Conservation (phyloP, 371 early-diverging fungal species). For the Dinochytrium kinnereticum region DNA sequence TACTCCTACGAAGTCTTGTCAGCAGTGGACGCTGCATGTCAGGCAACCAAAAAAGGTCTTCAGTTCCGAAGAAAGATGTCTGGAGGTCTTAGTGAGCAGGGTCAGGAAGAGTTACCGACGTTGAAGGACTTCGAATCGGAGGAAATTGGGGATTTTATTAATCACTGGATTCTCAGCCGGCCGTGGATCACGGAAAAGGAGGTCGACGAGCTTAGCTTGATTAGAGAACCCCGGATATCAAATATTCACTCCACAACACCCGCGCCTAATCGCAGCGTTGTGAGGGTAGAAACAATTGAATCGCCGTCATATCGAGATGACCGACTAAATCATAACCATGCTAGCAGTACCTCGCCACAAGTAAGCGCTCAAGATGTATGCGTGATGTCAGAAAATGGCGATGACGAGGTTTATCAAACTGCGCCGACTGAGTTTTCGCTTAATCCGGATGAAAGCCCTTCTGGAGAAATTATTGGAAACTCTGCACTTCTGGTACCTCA, state of each 20-base stretch:
- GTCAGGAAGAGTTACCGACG: slow-evolving; percentile 42
- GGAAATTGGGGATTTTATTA: slow-evolving; percentile 36
- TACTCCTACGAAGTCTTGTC: slow-evolving; percentile 62
- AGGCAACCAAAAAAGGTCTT: slow-evolving; percentile 15
- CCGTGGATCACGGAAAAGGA: slow-evolving; percentile 71
- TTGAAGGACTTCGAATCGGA: slow-evolving; percentile 51
- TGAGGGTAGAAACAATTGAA: neutral
- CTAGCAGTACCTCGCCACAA: neutral
- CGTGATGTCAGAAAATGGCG: neutral
- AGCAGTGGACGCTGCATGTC: slow-evolving; percentile 34
- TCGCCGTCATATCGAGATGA: neutral
- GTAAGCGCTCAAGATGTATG: neutral
- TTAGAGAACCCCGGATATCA: slow-evolving; percentile 63
- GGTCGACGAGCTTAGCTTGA: slow-evolving; percentile 72
- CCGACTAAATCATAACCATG: neutral
- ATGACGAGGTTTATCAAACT: neutral
- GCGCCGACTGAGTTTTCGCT: neutral
- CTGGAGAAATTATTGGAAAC: neutral
- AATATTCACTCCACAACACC: neutral
- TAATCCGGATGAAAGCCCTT: neutral
- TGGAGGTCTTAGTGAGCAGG: slow-evolving; percentile 50
- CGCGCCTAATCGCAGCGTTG: neutral
- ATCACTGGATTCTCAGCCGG: slow-evolving; percentile 72
- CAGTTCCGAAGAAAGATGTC: slow-evolving; percentile 48
- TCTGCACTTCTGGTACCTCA: neutral